These are phyloP conservation scores for Globisporangium spiculum DNA, from an alignment of 352 stramenopile species.

Conservation along the genomic window DNA sequence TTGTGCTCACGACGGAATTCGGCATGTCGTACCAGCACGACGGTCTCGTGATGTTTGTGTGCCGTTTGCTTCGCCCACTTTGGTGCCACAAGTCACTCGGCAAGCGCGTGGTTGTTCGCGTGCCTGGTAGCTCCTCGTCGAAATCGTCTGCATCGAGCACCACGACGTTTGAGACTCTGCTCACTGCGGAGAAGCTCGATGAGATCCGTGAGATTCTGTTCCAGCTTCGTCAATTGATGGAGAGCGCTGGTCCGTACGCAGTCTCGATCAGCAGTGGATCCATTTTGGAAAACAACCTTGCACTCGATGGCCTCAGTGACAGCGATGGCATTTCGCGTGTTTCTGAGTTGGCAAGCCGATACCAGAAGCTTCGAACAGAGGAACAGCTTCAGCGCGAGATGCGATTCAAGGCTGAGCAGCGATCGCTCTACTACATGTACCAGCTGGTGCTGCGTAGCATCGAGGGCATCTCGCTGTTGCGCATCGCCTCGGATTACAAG, in stretches of 20 bases:
- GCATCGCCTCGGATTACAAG: conserved; percentile 63
- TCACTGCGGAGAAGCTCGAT: conserved; percentile 56
- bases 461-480: conserved; percentile 74
- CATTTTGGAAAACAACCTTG: conserved; percentile 50
- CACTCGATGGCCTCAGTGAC: conserved; percentile 37
- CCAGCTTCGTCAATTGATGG: conserved; percentile 80
- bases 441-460: conserved; percentile 75
- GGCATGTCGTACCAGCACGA: conserved; percentile 88
- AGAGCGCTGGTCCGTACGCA: conserved; percentile 66
- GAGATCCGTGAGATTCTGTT: conserved; percentile 81
- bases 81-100: conserved; percentile 69
- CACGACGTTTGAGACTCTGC: conserved; percentile 37
- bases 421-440: conserved; percentile 79
- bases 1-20: conserved; percentile 85
- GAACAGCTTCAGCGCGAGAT: conserved; percentile 73
- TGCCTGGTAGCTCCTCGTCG: conserved; percentile 20
- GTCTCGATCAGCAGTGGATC: conserved; percentile 71
- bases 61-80: conserved; percentile 71
- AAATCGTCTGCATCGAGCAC: conserved; percentile 15
- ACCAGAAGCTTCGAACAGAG: conserved; percentile 70
- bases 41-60: conserved; percentile 76
- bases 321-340: conserved; percentile 49
- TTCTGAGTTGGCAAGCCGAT: conserved; percentile 59
- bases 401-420: conserved; percentile 80
- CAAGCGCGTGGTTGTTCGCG: conserved; percentile 31